These are phyloP conservation scores for Agrocybe praecox DNA, from an alignment of 768 basidiomycete genomes.

Conservation along the genomic window DNA sequence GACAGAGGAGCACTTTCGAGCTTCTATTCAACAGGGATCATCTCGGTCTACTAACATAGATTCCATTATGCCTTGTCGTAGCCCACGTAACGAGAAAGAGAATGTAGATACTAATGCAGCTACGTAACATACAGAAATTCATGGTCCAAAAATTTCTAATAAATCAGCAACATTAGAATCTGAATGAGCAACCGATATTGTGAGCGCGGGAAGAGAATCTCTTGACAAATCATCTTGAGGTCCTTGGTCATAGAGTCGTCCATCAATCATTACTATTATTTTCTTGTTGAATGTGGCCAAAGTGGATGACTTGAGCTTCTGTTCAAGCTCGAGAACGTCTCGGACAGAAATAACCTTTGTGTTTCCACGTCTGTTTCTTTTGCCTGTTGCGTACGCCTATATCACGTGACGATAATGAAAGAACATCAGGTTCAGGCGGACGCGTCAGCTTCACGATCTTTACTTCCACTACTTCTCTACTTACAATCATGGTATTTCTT, in stretches of 20 bases:
- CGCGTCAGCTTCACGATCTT: slow-evolving; percentile 30
- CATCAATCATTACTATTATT: not conserved
- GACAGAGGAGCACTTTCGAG: not conserved
- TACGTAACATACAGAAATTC: too few species aligned
- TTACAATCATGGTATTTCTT: slow-evolving; percentile 36
- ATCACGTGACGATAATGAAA: slow-evolving; percentile 20
- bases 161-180: too few species aligned
- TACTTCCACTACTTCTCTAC: slow-evolving; percentile 11
- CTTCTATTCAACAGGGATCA: not conserved
- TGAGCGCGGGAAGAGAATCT: too few species aligned
- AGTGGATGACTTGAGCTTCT: slow-evolving; percentile 22
- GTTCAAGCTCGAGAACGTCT: slow-evolving; percentile 18
- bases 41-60: too few species aligned
- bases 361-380: too few species aligned
- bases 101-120: too few species aligned
- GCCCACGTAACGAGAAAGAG: too few species aligned
- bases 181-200: too few species aligned
- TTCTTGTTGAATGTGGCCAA: slow-evolving; percentile 37
- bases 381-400: not conserved
- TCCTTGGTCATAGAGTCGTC: not conserved
- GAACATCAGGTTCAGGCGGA: slow-evolving; percentile 13
- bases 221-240: slow-evolving; percentile 3
- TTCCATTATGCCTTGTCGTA: too few species aligned
- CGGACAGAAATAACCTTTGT: too few species aligned
- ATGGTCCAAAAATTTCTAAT: too few species aligned